phyloP scores from a whole-genome alignment of 306 rosid genomes.

The Cucumis hystrix region DNA sequence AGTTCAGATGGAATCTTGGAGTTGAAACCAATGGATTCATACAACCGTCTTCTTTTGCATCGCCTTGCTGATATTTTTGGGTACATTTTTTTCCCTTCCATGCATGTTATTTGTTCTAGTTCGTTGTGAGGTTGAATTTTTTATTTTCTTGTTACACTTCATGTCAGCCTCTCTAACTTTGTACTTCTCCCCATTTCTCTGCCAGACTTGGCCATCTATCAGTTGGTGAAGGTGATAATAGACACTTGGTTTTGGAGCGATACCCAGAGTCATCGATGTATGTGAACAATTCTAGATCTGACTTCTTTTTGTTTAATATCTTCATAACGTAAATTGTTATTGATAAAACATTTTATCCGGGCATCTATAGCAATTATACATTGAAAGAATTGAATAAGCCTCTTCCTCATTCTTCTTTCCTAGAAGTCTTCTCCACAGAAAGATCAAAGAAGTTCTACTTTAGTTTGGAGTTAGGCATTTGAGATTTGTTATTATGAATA shows the following conservation, averaged over 20 bases:
- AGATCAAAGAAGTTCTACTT: background rate
- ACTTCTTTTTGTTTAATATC: background rate
- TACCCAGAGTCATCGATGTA: constrained; percentile 85
- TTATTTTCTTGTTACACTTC: background rate
- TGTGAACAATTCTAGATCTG: constrained; percentile 12
- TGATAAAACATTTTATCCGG: background rate
- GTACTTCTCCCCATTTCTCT: constrained; percentile 9
- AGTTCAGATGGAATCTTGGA: constrained; percentile 73
- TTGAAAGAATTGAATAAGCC: background rate
- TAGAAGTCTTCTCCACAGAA: background rate
- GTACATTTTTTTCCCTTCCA: constrained; percentile 18
- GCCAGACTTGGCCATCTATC: constrained; percentile 83
- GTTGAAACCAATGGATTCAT: constrained; percentile 89
- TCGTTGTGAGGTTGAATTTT: background rate
- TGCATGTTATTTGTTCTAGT: no score
- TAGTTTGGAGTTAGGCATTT: background rate
- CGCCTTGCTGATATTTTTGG: constrained; percentile 99
- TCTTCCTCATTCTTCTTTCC: background rate
- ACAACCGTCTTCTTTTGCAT: constrained; percentile 91
- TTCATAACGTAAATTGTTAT: background rate
- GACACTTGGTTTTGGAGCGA: constrained; percentile 80
- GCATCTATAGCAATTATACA: no score
- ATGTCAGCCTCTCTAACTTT: background rate
- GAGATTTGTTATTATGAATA: background rate
- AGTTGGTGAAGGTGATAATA: constrained; percentile 91